These are phyloP conservation scores for Chaetomiaceae sp. DNA, from an alignment of 2,329 filamentous ascomycete species.

Conservation along the genomic window DNA sequence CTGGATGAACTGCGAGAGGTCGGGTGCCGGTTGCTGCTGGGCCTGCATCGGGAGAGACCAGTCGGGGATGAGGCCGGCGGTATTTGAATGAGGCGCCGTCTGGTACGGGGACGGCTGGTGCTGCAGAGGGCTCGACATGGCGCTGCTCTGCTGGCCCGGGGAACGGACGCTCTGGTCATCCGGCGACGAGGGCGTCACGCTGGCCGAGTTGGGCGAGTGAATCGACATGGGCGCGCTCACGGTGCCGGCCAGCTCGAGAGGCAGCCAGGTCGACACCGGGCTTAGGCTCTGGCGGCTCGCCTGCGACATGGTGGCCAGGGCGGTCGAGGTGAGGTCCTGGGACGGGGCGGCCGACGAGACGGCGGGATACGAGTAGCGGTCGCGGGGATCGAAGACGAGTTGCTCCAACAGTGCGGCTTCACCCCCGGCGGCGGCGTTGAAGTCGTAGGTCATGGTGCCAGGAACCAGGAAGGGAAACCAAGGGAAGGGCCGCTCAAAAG, in stretches of 20 bases:
- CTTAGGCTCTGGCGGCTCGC: slow-evolving; percentile 37
- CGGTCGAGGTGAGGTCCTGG: slow-evolving; percentile 34
- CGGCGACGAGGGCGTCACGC: slow-evolving; percentile 47
- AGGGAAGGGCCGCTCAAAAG: slow-evolving; percentile 33
- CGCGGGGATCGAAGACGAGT: slow-evolving; percentile 53
- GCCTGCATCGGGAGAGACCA: slow-evolving; percentile 48
- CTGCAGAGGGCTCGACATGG: slow-evolving; percentile 50
- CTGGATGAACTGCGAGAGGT: slow-evolving; percentile 52
- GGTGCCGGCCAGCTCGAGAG: slow-evolving; percentile 44
- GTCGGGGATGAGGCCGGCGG: slow-evolving; percentile 50
- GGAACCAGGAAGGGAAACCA: slow-evolving; percentile 28
- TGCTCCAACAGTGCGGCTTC: slow-evolving; percentile 57
- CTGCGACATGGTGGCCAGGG: slow-evolving; percentile 37
- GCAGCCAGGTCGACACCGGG: slow-evolving; percentile 44
- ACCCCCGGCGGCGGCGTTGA: slow-evolving; percentile 51
- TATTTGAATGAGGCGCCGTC: slow-evolving; percentile 45
- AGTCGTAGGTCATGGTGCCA: slow-evolving; percentile 56
- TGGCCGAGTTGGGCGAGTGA: slow-evolving; percentile 38
- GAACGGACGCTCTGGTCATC: slow-evolving; percentile 48
- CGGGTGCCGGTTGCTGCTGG: slow-evolving; percentile 35
- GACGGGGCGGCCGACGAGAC: slow-evolving; percentile 36
- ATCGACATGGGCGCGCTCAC: slow-evolving; percentile 31
- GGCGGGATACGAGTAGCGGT: slow-evolving; percentile 49
- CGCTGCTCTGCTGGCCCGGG: slow-evolving; percentile 41
- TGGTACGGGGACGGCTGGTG: slow-evolving; percentile 54